Evolutionary conservation across 805 yeast species (phyloP).

Genomic region (Kazachstania bromeliacearum): DNA sequence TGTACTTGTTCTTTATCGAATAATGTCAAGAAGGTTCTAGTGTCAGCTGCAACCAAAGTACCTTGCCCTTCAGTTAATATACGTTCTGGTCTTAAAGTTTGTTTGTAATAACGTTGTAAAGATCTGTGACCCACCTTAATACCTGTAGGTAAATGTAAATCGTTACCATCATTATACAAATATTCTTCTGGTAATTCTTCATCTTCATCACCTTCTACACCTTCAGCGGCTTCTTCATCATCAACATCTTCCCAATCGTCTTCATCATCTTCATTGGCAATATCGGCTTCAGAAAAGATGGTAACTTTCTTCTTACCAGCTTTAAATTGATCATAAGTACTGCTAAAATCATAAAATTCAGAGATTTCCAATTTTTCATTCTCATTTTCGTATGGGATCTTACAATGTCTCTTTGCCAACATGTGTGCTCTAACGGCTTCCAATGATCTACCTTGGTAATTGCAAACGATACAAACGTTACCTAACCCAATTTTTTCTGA

Average conservation of each 20-base stretch:
- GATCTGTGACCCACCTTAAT: slow-evolving; percentile 80
- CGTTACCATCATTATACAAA: slow-evolving; percentile 53
- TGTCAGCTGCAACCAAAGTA: slow-evolving; percentile 79
- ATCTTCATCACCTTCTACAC: slow-evolving; percentile 24
- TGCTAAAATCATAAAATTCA: slow-evolving; percentile 81
- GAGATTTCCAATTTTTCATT: slow-evolving; percentile 80
- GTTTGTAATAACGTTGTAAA: slow-evolving; percentile 68
- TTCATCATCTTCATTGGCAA: slow-evolving; percentile 22
- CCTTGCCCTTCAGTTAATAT: slow-evolving; percentile 67
- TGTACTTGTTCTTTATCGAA: slow-evolving; percentile 37
- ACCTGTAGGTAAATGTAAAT: slow-evolving; percentile 76
- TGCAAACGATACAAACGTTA: slow-evolving; percentile 76
- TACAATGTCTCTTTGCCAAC: slow-evolving; percentile 78
- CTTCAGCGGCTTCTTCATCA: slow-evolving; percentile 12
- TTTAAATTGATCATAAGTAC: slow-evolving; percentile 43
- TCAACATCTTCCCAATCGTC: slow-evolving; percentile 31
- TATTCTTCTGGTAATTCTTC: slow-evolving; percentile 31
- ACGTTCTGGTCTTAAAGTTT: slow-evolving; percentile 51
- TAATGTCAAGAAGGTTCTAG: slow-evolving; percentile 39
- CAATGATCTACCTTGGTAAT: slow-evolving; percentile 72
- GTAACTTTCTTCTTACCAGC: slow-evolving; percentile 16
- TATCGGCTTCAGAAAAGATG: slow-evolving; percentile 23
- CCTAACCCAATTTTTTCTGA: slow-evolving; percentile 91
- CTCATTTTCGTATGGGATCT: slow-evolving; percentile 79
- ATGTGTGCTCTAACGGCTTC: slow-evolving; percentile 90